These are phyloP conservation scores for Ceratorhiza oryzae-sativae DNA, from an alignment of 1,284 basidiomycete genomes.

Conservation along the genomic window DNA sequence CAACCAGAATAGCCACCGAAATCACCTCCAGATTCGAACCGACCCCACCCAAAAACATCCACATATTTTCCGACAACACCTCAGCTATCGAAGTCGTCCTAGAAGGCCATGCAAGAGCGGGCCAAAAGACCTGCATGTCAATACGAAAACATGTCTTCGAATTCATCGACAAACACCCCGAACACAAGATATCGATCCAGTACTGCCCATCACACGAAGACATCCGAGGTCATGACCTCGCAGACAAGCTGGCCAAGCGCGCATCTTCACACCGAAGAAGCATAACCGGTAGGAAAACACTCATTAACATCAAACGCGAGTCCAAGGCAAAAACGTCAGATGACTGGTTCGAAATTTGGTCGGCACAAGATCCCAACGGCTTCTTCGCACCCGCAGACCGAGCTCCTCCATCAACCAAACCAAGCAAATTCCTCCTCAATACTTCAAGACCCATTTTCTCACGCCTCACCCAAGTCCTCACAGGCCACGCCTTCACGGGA, in stretches of 20 bases:
- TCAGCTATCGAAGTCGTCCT: background rate
- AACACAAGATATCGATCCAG: slow-evolving; percentile 43
- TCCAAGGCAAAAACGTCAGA: background rate
- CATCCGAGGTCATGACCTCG: slow-evolving; percentile 49
- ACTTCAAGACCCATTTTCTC: slow-evolving; percentile 45
- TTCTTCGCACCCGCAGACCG: too few species aligned
- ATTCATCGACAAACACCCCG: background rate
- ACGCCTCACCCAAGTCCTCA: too few species aligned
- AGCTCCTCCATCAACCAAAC: slow-evolving; percentile 46
- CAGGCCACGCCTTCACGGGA: slow-evolving; percentile 43
- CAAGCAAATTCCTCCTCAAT: slow-evolving; percentile 42
- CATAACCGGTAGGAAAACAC: slow-evolving; percentile 7
- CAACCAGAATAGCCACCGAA: background rate
- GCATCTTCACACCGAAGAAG: slow-evolving; percentile 41
- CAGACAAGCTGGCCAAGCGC: slow-evolving; percentile 49
- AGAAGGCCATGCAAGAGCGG: background rate
- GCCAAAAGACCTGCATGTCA: background rate
- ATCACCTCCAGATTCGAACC: too few species aligned
- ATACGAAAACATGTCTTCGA: background rate
- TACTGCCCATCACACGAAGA: slow-evolving; percentile 49
- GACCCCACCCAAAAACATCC: too few species aligned
- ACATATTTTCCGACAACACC: slow-evolving; percentile 8
- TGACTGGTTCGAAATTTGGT: slow-evolving; percentile 44
- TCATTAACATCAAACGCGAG: slow-evolving; percentile 42
- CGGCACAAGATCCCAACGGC: slow-evolving; percentile 37